Evolutionary conservation across 164 flowering plant genomes (phyloP), one percentile per base, ranked within the genome.

Genomic region (Cinnamomum micranthum): DNA sequence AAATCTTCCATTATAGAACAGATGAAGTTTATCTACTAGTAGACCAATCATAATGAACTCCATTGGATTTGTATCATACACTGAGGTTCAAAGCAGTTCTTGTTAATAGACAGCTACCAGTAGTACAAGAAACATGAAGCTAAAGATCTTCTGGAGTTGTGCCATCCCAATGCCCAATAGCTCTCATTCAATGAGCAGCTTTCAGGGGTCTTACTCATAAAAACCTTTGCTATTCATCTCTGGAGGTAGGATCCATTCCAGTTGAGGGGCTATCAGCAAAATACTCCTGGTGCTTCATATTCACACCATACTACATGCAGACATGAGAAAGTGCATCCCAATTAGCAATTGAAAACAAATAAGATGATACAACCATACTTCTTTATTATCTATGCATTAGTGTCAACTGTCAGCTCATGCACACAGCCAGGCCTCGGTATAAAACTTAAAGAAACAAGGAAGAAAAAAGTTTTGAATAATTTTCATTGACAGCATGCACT

Each of bases 221-320:
- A 66, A 28, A 31, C 19, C 27, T 69, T 24, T 11, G 72, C 87
- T 86, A 87, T 74, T 90, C 94, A 68, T 91, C 93, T 77, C 86
- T 85, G 51, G 90, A 70, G 72, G 88, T 81, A 78, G 89, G 79
- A 58, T 89, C 92, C 69, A 83, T 70, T 41, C 97, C 94, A 65
- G 95, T 80, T 27, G 94, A 86, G 62, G 94, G 96, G 85, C 86
- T 92, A 77, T 92, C 97, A 47, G 97, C 97, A 80, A 88, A 94
- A 81, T 90, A 94, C 75, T 94, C 98, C 71, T 86, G 97, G 80
- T 87, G 96, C 78, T 90, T 92, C 83, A 90, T 82, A 80, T 94
- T 91, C 76, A 91, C 92, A 35, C 97, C 97, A 82, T 89, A 83
- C 98, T 92, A 89, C 81, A 51, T 62, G 52, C 27, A 2, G 74